phyloP scores from a whole-genome alignment of 2,329 filamentous ascomycete species.

The Orbilia oligospora region DNA sequence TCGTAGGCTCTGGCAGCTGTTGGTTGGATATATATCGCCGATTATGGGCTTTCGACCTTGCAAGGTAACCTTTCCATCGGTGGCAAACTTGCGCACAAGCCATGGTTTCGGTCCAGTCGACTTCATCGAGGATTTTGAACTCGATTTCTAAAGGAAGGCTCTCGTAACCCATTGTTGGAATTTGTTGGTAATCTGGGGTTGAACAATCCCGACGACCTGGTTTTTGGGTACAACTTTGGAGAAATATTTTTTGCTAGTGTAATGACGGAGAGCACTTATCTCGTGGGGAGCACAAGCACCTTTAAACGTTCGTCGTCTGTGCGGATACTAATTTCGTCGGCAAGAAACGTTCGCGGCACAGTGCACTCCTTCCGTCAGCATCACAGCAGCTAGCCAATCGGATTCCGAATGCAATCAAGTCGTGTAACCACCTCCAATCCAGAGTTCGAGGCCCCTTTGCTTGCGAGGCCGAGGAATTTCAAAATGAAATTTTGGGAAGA shows the following conservation, averaged over 20 bases:
- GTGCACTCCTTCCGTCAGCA: slow-evolving; percentile 21
- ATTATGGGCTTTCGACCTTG: slow-evolving; percentile 22
- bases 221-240: slow-evolving; percentile 10
- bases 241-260: background rate
- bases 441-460: slow-evolving; percentile 9
- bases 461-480: slow-evolving; percentile 24
- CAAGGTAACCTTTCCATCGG: slow-evolving; percentile 47
- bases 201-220: slow-evolving; percentile 14
- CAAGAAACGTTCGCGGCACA: slow-evolving; percentile 21
- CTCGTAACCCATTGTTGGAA: slow-evolving; percentile 55
- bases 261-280: no score
- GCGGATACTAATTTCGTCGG: background rate
- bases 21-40: slow-evolving; percentile 44
- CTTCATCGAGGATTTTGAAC: slow-evolving; percentile 52
- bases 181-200: slow-evolving; percentile 9
- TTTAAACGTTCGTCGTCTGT: slow-evolving; percentile 17
- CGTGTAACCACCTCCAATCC: slow-evolving; percentile 16
- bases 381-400: slow-evolving; percentile 7
- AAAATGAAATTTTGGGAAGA: slow-evolving; percentile 18
- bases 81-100: slow-evolving; percentile 48
- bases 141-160: slow-evolving; percentile 54
- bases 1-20: slow-evolving; percentile 15
- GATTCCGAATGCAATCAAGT: slow-evolving; percentile 23
- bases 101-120: slow-evolving; percentile 51
- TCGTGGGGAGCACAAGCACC: slow-evolving; percentile 6